These are phyloP conservation scores for Flagelloscypha sp. DNA, from an alignment of 768 basidiomycete genomes.

Conservation along the genomic window DNA sequence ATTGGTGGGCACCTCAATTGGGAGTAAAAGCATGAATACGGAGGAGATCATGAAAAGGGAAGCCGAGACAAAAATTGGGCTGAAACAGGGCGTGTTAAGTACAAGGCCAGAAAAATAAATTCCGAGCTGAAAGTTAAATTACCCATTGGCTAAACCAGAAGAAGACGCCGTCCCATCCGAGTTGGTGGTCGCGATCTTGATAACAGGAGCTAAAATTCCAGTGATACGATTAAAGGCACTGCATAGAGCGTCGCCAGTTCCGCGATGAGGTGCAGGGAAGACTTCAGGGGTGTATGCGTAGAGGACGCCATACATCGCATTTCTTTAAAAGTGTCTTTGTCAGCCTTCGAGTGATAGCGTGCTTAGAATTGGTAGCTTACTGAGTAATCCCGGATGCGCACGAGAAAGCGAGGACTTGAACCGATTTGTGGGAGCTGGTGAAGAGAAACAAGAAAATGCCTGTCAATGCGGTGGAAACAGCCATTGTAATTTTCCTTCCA, in stretches of 20 bases:
- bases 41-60: slow-evolving; percentile 35
- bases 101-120: not conserved
- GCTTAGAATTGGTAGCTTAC: too few species aligned
- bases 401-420: slow-evolving; percentile 36
- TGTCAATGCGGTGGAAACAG: slow-evolving; percentile 34
- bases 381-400: slow-evolving; percentile 34
- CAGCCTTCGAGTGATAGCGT: too few species aligned
- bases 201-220: slow-evolving; percentile 39
- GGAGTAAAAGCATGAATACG: slow-evolving; percentile 31
- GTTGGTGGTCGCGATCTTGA: slow-evolving; percentile 38
- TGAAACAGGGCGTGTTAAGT: slow-evolving; percentile 8
- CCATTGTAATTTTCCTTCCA: slow-evolving; percentile 41
- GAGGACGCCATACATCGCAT: slow-evolving; percentile 42
- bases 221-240: slow-evolving; percentile 40
- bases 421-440: slow-evolving; percentile 35
- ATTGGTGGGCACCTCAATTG: slow-evolving; percentile 35
- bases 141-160: slow-evolving; percentile 28
- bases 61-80: slow-evolving; percentile 42
- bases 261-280: slow-evolving; percentile 49
- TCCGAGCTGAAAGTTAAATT: slow-evolving; percentile 4
- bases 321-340: not conserved
- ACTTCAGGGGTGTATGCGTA: slow-evolving; percentile 55
- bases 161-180: slow-evolving; percentile 19
- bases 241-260: slow-evolving; percentile 44
- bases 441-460: slow-evolving; percentile 44